Percentiles rank a stretch among this genome's conserved stretches.
Evolutionary conservation across 2,329 filamentous ascomycete species (phyloP).

Genomic region (Metarhizium sp.): DNA sequence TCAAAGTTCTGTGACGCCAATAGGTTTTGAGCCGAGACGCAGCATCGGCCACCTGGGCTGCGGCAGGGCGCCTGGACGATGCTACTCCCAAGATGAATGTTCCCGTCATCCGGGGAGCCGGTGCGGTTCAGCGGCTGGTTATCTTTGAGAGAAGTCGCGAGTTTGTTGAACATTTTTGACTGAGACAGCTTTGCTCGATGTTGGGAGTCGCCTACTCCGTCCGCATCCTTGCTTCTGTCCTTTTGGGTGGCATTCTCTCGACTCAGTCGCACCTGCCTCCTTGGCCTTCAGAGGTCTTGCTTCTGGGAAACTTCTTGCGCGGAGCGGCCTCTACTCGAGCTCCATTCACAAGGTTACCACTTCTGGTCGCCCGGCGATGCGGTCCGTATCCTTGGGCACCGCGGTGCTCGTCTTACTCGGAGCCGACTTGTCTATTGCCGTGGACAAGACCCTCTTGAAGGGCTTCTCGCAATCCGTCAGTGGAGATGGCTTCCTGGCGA

Average conservation of each 20-base stretch:
- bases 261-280: background rate
- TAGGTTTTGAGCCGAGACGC: background rate
- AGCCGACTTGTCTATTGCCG: constrained; percentile 2
- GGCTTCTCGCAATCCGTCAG: constrained; percentile 18
- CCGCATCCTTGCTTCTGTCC: background rate
- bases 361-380: constrained; percentile 5
- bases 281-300: background rate
- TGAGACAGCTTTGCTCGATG: background rate
- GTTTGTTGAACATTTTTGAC: too few relatives aligned
- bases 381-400: constrained; percentile 5
- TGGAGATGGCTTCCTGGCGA: constrained; percentile 27
- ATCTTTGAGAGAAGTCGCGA: background rate
- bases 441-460: background rate
- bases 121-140: background rate
- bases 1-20: background rate
- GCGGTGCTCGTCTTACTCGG: constrained; percentile 9
- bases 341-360: background rate
- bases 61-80: background rate
- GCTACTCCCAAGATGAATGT: background rate
- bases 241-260: background rate
- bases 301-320: background rate
- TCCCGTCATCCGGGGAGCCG: background rate
- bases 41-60: background rate
- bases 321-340: background rate
- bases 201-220: background rate